Evolutionary conservation across 1,139 yeast species (phyloP), one percentile per base, ranked within the genome.

Genomic region (Yamadazyma sp.): DNA sequence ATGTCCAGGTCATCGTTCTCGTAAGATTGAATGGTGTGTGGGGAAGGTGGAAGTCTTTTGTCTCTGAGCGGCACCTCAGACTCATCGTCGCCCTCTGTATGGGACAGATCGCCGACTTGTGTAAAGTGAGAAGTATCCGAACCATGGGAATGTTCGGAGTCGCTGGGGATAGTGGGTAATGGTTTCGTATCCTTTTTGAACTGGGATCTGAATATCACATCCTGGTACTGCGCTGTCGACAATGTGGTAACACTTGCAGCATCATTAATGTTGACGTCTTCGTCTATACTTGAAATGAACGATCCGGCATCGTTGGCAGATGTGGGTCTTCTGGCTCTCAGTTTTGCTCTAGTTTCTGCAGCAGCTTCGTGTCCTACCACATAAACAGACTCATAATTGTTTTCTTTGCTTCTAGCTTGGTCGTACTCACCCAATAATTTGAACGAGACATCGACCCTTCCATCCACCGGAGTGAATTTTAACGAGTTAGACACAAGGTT

Each of bases 401-500:
- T 57, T 2, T 42, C 68, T 48, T 73, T 53, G 2, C 75, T 66
- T 28, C 55, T 54, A 17, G 51, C 61, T n/a, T 49, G 71, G 53
- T 86, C 94, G 55, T 84, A 84, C 54, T 81, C 86, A 17, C 94
- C 94, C 20, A 83, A 47, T n/a, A 84, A 61, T 47, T 73, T 76
- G 46, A 87, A 76, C 0, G 75, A 59, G 2, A 89, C 92, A 22
- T 75, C 75, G 12, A 92, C 95, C 12, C 77, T 73, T 2, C 97
- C 97, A 47, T 87, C 88, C 15, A 79, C 82, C 0, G 95, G 95
- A 0, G 97, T 89, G 54, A 91, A 91, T 55, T 91, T 91, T 47
- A 91, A 64, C 0, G 95, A 84, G 58, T 88, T 91, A 11, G 95
- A 85, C 2, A 89, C 89, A 42, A 91, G 65, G 52, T 91, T 91